These are phyloP conservation scores for Coniochaeta pulveracea DNA, from an alignment of 2,329 filamentous ascomycete species.

Conservation along the genomic window DNA sequence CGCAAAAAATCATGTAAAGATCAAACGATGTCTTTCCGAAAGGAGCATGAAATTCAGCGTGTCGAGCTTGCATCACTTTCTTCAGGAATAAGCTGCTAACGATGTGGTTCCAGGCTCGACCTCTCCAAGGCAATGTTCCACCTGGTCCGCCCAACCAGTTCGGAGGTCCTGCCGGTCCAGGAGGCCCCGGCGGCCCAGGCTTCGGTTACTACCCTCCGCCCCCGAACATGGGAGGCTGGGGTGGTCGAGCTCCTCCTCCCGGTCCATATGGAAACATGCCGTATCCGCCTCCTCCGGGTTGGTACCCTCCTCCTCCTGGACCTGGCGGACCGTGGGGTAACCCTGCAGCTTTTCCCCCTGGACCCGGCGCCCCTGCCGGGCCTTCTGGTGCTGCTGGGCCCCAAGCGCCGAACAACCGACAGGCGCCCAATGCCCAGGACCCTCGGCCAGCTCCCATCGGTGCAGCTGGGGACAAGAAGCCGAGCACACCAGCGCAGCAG, in stretches of 20 bases:
- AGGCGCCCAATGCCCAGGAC: slow-evolving; percentile 18
- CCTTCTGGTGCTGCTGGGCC: slow-evolving; percentile 14
- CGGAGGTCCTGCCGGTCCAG: slow-evolving; percentile 1
- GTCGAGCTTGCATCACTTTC: too few relatives aligned
- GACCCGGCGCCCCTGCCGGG: slow-evolving; percentile 18
- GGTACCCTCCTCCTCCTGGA: slow-evolving; percentile 55
- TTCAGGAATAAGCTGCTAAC: slow-evolving; percentile 13
- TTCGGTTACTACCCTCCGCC: slow-evolving; percentile 19
- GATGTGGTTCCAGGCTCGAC: slow-evolving; percentile 20
- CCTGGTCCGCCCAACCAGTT: slow-evolving; percentile 18
- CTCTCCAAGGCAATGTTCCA: slow-evolving; percentile 21
- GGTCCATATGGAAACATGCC: slow-evolving; percentile 51
- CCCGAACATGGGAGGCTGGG: slow-evolving; percentile 18
- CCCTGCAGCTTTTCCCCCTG: slow-evolving; percentile 45
- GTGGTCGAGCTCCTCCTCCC: slow-evolving; percentile 14
- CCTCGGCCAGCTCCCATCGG: slow-evolving; percentile 39
- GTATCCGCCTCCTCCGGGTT: slow-evolving; percentile 66
- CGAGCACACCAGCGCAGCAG: slow-evolving; percentile 30
- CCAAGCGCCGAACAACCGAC: slow-evolving; percentile 18
- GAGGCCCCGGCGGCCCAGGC: slow-evolving; percentile 15
- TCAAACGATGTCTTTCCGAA: slow-evolving; percentile 21
- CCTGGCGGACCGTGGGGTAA: slow-evolving; percentile 44
- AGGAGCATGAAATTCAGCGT: too few relatives aligned
- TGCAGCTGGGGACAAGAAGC: slow-evolving; percentile 34
- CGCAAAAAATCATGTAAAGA: slow-evolving; percentile 94